Base-by-base conservation (phyloP, 257 asterid genomes). In the Leonotis leonurus region DNA sequence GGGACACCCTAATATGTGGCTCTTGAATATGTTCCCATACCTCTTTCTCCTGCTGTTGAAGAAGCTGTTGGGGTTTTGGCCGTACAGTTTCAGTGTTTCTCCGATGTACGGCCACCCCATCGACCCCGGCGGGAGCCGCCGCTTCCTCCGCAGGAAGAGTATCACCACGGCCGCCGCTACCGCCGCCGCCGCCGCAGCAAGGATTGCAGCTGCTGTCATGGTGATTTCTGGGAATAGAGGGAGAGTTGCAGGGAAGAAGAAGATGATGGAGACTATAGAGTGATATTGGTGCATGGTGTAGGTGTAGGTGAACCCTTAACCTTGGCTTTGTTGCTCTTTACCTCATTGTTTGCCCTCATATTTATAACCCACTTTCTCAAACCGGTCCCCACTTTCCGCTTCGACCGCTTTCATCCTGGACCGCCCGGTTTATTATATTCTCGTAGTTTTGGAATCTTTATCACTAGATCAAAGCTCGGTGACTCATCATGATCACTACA, bases 41-140 rank as follows among this genome's bases (percentile, higher is more conserved):
- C 85, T 54, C 69, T 83, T 86, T 4, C 56, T 69, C 29, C 88
- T 48, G 24, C 52, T 45, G 72, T 86, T 77, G 48, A 86, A 86
- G 75, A 86, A 86, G 70, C 77, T 60, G 48, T 69, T 79, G 37
- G 95, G 95, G 62, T 84, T 74, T 54, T 86, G 77, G 25, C 81
- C 76, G 51, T 83, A 86, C 71, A 83, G 81, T 59, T 78, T 81
- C 29, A 78, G 82, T 11, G 95, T 86, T 68, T 86, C 95, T 37
- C 95, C 95, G 3, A 83, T 55, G 40, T 81, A 78, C 4, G 95
- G 95, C 91, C 85, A 83, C 8, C 95, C 95, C 87, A 81, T 80
- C n/a, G 91, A 83, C 9, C 95, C 95, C 0, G 95, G 95, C 0
- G 95, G 87, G 0, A 83, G 83, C 13, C 51, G 60, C 78, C 80